Evolutionary conservation across 371 early-diverging fungal genomes (phyloP).

Genomic region (Mortierella sp.): DNA sequence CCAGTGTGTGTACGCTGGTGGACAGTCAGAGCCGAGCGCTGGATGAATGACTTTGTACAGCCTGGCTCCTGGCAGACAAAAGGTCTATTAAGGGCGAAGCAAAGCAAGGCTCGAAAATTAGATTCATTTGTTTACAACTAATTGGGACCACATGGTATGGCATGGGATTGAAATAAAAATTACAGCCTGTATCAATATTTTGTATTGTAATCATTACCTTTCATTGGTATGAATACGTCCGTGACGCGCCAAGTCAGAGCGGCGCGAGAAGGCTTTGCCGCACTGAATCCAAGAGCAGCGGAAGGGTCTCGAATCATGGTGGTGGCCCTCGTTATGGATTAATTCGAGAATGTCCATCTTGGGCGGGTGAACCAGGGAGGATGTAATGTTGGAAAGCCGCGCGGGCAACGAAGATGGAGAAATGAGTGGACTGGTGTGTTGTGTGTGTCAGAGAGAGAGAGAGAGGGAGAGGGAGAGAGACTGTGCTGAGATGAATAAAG

Average conservation of each 20-base stretch:
- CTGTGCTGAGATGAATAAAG: background rate
- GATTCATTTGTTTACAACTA: background rate
- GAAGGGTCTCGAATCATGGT: conserved; percentile 66
- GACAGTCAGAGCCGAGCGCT: conserved; percentile 82
- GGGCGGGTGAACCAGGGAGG: conserved; percentile 27
- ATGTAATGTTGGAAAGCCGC: conserved; percentile 40
- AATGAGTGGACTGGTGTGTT: background rate
- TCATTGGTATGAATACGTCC: conserved; percentile 83
- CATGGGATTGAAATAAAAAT: background rate
- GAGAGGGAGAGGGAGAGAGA: background rate
- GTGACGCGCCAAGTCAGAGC: conserved; percentile 83
- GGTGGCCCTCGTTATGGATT: conserved; percentile 64
- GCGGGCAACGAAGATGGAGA: conserved; percentile 4
- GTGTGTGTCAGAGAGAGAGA: background rate
- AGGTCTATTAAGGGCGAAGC: conserved; percentile 56
- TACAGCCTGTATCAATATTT: background rate
- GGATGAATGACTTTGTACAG: conserved; percentile 83
- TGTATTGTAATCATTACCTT: conserved; percentile 48
- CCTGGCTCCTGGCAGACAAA: conserved; percentile 73
- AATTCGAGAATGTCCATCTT: conserved; percentile 76
- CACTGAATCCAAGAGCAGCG: conserved; percentile 76
- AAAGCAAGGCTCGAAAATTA: background rate
- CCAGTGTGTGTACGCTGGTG: conserved; percentile 87
- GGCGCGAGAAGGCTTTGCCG: conserved; percentile 79
- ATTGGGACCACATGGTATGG: background rate